Conservation (phyloP, 805 yeast genomes). For the Diddensiella santjacobensis region DNA sequence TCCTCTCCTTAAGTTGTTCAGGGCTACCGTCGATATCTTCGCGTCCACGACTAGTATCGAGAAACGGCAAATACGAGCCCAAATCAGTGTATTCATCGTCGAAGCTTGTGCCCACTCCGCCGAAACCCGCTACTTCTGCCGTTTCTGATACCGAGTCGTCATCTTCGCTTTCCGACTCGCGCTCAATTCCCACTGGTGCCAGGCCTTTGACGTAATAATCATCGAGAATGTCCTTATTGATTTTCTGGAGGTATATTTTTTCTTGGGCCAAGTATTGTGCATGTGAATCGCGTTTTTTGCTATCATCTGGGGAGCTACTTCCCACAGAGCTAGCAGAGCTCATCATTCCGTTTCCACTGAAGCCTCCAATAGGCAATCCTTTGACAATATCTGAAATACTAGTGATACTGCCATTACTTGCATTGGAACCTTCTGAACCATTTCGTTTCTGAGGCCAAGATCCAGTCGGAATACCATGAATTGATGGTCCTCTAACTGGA, state of each 20-base stretch:
- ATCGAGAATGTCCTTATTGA: constrained; percentile 57
- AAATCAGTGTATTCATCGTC: constrained; percentile 31
- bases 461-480: neutral
- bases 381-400: neutral
- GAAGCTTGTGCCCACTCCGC: constrained; percentile 33
- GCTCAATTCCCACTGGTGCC: constrained; percentile 35
- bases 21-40: constrained; percentile 26
- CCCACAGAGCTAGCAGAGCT: neutral
- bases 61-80: constrained; percentile 17
- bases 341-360: neutral
- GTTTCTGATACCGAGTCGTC: constrained; percentile 29
- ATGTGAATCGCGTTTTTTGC: constrained; percentile 23
- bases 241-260: constrained; percentile 57
- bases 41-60: constrained; percentile 17
- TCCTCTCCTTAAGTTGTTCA: constrained; percentile 53
- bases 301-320: neutral
- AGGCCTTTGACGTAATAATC: constrained; percentile 72
- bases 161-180: constrained; percentile 32
- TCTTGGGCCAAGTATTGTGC: constrained; percentile 59
- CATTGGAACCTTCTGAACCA: neutral
- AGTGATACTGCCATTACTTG: neutral
- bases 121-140: constrained; percentile 28
- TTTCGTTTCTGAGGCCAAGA: constrained; percentile 1
- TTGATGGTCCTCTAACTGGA: constrained; percentile 15
- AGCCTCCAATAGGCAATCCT: neutral